These are phyloP conservation scores for Malus fusca DNA, from an alignment of 306 rosid species.

Conservation along the genomic window DNA sequence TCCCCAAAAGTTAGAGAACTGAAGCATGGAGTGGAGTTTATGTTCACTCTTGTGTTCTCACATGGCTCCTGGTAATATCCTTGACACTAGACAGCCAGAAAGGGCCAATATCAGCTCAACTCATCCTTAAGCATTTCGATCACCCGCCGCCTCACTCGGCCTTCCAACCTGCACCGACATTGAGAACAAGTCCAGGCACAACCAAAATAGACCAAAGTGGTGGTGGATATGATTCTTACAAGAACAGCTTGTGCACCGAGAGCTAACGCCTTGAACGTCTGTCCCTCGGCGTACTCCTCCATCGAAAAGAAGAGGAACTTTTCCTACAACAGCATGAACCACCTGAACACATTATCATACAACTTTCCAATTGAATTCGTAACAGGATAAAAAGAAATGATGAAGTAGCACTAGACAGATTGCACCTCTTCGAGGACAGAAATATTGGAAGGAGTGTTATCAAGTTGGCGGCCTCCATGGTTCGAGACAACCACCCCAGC, in stretches of 20 bases:
- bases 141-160: constrained; percentile 33
- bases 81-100: constrained; percentile 39
- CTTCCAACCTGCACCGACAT: constrained; percentile 42
- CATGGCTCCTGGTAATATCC: constrained; percentile 43
- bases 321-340: constrained; percentile 43
- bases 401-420: background rate
- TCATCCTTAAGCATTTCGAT: constrained; percentile 50
- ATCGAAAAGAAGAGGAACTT: constrained; percentile 46
- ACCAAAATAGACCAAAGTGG: background rate
- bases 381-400: background rate
- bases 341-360: constrained; percentile 24
- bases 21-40: constrained; percentile 36
- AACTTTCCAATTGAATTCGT: background rate
- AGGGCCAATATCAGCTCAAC: constrained; percentile 47
- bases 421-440: constrained; percentile 38
- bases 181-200: background rate
- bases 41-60: constrained; percentile 29
- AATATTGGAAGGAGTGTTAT: constrained; percentile 29
- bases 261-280: constrained; percentile 60
- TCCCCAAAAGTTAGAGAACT: background rate
- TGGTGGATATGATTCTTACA: constrained; percentile 21
- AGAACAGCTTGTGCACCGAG: constrained; percentile 65
- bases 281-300: constrained; percentile 68
- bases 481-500: constrained; percentile 38
- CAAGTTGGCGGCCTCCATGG: constrained; percentile 41